Conservation (phyloP, 805 yeast species). For the Candida oleophila region DNA sequence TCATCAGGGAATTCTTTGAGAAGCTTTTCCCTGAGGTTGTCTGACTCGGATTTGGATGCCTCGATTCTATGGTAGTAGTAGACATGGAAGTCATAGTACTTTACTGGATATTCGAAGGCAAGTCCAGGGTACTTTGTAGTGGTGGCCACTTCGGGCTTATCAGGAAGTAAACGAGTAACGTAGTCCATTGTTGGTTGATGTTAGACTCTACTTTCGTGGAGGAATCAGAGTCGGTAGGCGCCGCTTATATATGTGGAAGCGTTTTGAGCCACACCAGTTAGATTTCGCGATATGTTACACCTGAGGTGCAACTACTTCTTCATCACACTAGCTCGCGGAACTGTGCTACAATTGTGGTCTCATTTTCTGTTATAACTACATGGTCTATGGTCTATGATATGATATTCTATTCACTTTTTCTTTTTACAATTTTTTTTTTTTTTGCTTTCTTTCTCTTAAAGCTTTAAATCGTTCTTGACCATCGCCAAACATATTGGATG, state of each 20-base stretch:
- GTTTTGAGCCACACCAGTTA: neutral
- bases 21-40: constrained; percentile 17
- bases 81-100: constrained; percentile 33
- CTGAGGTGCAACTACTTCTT: no score
- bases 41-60: constrained; percentile 19
- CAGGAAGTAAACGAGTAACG: constrained; percentile 18
- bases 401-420: no score
- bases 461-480: constrained; percentile 22
- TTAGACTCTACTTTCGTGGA: no score
- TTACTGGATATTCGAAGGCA: constrained; percentile 21
- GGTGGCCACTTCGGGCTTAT: constrained; percentile 18
- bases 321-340: no score
- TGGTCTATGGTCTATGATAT: no score
- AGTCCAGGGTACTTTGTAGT: constrained; percentile 16
- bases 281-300: no score
- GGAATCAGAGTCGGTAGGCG: neutral
- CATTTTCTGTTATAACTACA: no score
- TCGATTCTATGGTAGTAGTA: constrained; percentile 24
- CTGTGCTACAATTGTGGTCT: no score
- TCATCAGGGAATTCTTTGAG: constrained; percentile 23
- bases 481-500: constrained; percentile 33
- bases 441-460: no score
- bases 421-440: no score
- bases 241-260: neutral
- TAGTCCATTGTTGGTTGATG: constrained; percentile 22